Percentiles rank a stretch among this genome's conserved stretches.
phyloP scores from a whole-genome alignment of 2,329 filamentous ascomycete genomes.

The Westerdykella sp. region DNA sequence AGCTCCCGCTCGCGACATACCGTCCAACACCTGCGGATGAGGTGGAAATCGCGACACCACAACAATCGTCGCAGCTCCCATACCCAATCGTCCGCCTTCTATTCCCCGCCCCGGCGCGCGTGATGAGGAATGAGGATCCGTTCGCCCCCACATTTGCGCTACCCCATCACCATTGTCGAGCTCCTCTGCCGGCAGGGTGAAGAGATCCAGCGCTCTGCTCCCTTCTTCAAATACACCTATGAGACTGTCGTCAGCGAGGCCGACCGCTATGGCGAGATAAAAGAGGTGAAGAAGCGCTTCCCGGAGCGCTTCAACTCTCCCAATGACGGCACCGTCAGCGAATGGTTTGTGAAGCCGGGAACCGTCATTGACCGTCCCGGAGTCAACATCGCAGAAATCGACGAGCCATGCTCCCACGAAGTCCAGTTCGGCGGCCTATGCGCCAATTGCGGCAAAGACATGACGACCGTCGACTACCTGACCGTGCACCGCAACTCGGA shows the following conservation, averaged over 20 bases:
- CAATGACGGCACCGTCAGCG: slow-evolving; percentile 68
- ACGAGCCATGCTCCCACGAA: slow-evolving; percentile 87
- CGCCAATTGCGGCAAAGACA: slow-evolving; percentile 88
- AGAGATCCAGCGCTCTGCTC: slow-evolving; percentile 65
- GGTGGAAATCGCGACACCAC: background rate
- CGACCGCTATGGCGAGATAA: slow-evolving; percentile 67
- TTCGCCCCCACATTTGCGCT: slow-evolving; percentile 59
- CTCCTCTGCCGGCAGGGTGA: slow-evolving; percentile 73
- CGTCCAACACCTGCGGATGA: background rate
- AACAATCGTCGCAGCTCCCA: too few relatives aligned
- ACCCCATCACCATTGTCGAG: slow-evolving; percentile 87
- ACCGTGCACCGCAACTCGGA: slow-evolving; percentile 71
- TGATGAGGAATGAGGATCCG: slow-evolving; percentile 43
- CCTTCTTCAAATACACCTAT: slow-evolving; percentile 82
- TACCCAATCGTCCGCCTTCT: too few relatives aligned
- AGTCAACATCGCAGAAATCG: slow-evolving; percentile 62
- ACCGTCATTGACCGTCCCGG: slow-evolving; percentile 52
- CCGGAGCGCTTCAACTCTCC: slow-evolving; percentile 78
- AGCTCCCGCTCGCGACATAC: background rate
- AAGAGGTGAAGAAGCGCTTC: slow-evolving; percentile 62
- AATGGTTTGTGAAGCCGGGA: slow-evolving; percentile 67
- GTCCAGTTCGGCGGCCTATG: slow-evolving; percentile 89
- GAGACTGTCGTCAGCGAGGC: slow-evolving; percentile 63
- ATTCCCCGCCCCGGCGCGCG: slow-evolving; percentile 2
- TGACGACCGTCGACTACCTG: slow-evolving; percentile 84